phyloP scores from a whole-genome alignment of 2,329 filamentous ascomycete species.

The Colletotrichum incanum region DNA sequence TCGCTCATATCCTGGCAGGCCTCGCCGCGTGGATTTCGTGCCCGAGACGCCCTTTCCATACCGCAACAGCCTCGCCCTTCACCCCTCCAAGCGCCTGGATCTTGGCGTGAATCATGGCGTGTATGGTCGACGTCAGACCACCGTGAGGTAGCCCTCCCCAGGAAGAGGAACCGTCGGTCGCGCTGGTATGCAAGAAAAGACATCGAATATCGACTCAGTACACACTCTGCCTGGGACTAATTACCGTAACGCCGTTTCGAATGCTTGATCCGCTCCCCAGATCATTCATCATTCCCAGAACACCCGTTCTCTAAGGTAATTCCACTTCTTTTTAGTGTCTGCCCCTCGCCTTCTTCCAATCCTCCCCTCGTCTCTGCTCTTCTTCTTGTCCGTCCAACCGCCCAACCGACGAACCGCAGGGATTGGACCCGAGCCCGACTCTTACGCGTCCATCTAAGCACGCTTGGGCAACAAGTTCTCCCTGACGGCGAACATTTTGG shows the following conservation, averaged over 20 bases:
- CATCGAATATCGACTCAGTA: conserved; percentile 44
- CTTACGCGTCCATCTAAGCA: conserved; percentile 24
- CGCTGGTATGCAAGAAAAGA: conserved; percentile 42
- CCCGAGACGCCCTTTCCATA: conserved; percentile 18
- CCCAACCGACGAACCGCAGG: conserved; percentile 5
- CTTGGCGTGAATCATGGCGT: conserved; percentile 1
- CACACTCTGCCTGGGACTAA: conserved; percentile 43
- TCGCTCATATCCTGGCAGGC: neutral
- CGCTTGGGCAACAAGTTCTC: conserved; percentile 75
- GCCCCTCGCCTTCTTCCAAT: conserved; percentile 14
- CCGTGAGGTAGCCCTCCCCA: neutral
- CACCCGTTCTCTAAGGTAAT: conserved; percentile 42
- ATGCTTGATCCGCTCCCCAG: conserved; percentile 46
- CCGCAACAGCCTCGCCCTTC: neutral
- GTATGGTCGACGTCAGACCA: conserved; percentile 1
- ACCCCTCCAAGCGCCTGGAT: neutral
- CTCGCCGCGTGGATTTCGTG: neutral
- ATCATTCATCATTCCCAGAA: conserved; percentile 44
- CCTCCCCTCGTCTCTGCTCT: neutral
- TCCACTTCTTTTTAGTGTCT: conserved; percentile 28
- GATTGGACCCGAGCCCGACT: conserved; percentile 12
- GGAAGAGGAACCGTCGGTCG: conserved; percentile 6
- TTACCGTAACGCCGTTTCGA: conserved; percentile 46
- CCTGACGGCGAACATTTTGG: conserved; percentile 98
- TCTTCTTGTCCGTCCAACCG: conserved; percentile 8